phyloP scores from a whole-genome alignment of 2,329 filamentous ascomycete species.

The Raffaelea albimanens region DNA sequence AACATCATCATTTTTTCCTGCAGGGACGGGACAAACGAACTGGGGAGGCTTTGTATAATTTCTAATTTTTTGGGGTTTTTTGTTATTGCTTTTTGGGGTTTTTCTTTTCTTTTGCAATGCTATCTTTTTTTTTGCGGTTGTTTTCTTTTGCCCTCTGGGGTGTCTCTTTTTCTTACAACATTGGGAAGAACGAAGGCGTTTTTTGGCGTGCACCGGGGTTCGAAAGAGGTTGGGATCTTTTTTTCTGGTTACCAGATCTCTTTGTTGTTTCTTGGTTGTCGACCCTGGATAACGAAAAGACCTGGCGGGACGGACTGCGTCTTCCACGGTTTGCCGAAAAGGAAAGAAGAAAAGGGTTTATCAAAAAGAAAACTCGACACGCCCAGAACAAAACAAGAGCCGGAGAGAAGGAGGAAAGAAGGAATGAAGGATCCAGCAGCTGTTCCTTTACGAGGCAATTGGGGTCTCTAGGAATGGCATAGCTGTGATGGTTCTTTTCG shows the following conservation, averaged over 20 bases:
- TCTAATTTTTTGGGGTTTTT: background rate
- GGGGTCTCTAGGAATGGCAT: no score
- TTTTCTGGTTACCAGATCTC: background rate
- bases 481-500: no score
- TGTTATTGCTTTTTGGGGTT: background rate
- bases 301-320: no score
- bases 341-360: no score
- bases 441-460: no score
- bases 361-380: no score
- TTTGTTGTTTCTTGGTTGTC: background rate
- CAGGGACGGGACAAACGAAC: background rate
- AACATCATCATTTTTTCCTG: background rate
- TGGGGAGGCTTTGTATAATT: conserved; percentile 3
- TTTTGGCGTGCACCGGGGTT: background rate
- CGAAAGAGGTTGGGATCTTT: background rate
- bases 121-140: background rate
- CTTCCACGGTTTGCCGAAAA: no score
- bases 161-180: background rate
- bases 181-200: background rate
- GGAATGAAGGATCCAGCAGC: no score
- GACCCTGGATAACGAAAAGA: no score
- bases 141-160: background rate
- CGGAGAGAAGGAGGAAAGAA: no score
- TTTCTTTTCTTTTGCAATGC: background rate
- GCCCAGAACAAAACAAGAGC: no score